These are phyloP conservation scores for Aurinia saxatilis DNA, from an alignment of 345 rosid species.

Conservation along the genomic window DNA sequence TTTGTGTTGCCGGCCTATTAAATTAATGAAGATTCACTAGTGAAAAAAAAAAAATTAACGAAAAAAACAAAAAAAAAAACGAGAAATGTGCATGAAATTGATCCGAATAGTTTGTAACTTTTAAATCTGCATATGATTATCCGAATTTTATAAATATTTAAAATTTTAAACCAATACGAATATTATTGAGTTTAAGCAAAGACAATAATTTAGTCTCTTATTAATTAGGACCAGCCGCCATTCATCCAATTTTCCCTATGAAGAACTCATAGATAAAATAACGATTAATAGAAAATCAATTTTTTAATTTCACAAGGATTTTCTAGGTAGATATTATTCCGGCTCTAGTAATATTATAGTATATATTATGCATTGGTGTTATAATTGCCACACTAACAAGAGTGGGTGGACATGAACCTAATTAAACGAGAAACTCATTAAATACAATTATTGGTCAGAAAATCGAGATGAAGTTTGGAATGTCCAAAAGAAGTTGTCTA, in stretches of 20 bases:
- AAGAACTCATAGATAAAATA: neutral
- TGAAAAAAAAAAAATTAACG: no score
- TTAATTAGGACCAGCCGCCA: conserved; percentile 17
- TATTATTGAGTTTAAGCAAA: neutral
- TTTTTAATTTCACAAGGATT: neutral
- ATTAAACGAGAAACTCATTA: neutral
- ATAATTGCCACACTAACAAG: conserved; percentile 15
- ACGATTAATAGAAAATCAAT: neutral
- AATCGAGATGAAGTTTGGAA: conserved; percentile 20
- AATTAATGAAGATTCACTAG: no score
- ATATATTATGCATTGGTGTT: neutral
- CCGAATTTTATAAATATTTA: neutral
- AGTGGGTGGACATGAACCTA: conserved; percentile 22
- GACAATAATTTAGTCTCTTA: neutral
- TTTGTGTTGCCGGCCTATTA: no score
- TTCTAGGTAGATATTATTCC: neutral
- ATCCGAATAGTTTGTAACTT: neutral
- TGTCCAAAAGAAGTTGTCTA: neutral
- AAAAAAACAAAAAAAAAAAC: no score
- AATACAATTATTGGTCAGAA: neutral
- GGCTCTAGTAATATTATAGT: neutral
- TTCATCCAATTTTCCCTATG: neutral
- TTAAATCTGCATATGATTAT: neutral
- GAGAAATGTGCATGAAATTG: no score
- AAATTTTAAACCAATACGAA: neutral